Percentiles rank a stretch among this genome's conserved stretches.
phyloP scores from a whole-genome alignment of 805 yeast species.

The Candida yuanshanica region DNA sequence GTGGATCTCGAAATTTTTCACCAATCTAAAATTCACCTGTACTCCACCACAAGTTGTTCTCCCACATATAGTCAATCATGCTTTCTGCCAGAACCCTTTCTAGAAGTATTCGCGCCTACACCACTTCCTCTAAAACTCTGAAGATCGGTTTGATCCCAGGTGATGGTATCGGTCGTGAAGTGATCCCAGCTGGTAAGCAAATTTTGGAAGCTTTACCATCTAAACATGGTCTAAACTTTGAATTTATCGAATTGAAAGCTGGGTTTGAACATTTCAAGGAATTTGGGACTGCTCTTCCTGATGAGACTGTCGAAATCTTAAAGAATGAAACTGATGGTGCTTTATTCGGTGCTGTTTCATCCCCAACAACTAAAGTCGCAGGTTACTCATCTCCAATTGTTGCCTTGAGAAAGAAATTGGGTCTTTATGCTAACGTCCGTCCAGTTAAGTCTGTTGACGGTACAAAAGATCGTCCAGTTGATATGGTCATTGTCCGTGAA shows the following conservation, averaged over 20 bases:
- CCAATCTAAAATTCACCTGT: too few species aligned
- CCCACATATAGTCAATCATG: too few species aligned
- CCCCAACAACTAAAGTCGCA: slow-evolving; percentile 88
- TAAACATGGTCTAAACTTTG: slow-evolving; percentile 70
- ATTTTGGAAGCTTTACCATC: slow-evolving; percentile 78
- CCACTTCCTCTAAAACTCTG: slow-evolving; percentile 41
- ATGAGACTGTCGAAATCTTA: slow-evolving; percentile 76
- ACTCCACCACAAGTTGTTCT: too few species aligned
- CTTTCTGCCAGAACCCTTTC: not conserved
- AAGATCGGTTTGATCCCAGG: slow-evolving; percentile 86
- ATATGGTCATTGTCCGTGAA: slow-evolving; percentile 97
- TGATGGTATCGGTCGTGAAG: slow-evolving; percentile 97
- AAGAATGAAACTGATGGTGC: slow-evolving; percentile 92
- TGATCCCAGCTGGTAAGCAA: slow-evolving; percentile 92
- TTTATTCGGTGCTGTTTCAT: slow-evolving; percentile 93
- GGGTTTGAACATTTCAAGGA: slow-evolving; percentile 91
- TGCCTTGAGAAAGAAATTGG: slow-evolving; percentile 93
- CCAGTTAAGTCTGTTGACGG: slow-evolving; percentile 94
- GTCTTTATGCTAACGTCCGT: slow-evolving; percentile 93
- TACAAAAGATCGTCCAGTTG: slow-evolving; percentile 74
- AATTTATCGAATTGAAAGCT: slow-evolving; percentile 84
- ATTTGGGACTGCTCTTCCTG: slow-evolving; percentile 96
- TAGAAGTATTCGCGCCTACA: slow-evolving; percentile 23
- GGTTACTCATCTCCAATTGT: slow-evolving; percentile 99
- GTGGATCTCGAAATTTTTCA: too few species aligned